These are phyloP conservation scores for Xylaria longipes DNA, from an alignment of 495 filamentous ascomycete genomes.

Conservation along the genomic window DNA sequence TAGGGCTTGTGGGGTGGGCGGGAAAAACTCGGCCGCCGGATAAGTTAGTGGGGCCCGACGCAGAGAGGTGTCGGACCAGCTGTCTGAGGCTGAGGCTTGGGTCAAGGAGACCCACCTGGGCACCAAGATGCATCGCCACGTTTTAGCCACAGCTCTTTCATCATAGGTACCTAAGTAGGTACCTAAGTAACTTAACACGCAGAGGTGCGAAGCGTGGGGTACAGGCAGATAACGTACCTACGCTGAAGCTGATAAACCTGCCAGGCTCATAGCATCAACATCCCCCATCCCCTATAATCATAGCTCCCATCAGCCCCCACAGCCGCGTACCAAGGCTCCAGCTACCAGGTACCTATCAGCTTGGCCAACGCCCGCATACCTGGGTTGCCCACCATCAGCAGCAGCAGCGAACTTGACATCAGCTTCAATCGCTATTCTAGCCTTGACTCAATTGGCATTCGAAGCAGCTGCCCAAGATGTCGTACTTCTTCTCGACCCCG, in stretches of 20 bases:
- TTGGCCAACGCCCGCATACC: neutral
- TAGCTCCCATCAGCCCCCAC: slow-evolving; percentile 14
- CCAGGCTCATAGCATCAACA: no score
- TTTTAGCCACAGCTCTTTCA: slow-evolving; percentile 19
- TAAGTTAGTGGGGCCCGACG: neutral
- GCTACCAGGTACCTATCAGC: slow-evolving; percentile 2
- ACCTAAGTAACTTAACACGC: neutral
- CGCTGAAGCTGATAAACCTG: no score
- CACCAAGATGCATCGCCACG: neutral
- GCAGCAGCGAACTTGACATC: neutral
- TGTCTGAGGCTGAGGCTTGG: neutral
- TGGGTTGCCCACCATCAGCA: slow-evolving; percentile 5
- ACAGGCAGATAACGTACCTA: no score
- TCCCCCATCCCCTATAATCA: neutral
- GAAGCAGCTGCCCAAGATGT: slow-evolving; percentile 68
- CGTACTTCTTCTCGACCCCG: slow-evolving; percentile 97
- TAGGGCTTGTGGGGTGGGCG: slow-evolving; percentile 24
- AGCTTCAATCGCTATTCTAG: neutral
- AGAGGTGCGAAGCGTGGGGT: neutral
- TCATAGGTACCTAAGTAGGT: neutral
- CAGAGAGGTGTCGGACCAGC: neutral
- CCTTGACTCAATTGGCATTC: slow-evolving; percentile 3
- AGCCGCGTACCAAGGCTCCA: neutral
- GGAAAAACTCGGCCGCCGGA: slow-evolving; percentile 30
- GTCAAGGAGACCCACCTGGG: neutral